Base-by-base conservation (phyloP, 2,329 filamentous ascomycete genomes). In the Microsporum ferrugineum region DNA sequence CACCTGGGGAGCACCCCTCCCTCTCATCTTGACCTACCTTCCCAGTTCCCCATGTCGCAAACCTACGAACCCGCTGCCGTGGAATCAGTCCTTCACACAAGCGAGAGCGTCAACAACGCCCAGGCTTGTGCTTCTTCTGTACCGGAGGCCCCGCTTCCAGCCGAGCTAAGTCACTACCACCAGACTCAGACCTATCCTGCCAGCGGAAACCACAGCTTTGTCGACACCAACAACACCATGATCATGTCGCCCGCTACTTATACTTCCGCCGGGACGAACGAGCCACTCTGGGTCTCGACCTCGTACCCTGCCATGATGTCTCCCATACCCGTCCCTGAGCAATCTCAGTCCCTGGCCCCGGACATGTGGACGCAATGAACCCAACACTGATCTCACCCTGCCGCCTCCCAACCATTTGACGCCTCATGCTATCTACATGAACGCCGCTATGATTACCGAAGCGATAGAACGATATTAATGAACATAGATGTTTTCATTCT, bases 1-100 rank as follows among this genome's bases (percentile, higher is more conserved):
- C 74, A 39, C 31, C 27, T 41, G 10, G 58, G 33, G 8, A 47
- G 31, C 58, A 38, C 62, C 39, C 60, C 62, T 1, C 58, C 60
- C 5, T 58, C 58, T n/a, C 57, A 56, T 8, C n/a, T 62, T 5
- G 60, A 63, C 23, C 56, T 60, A 45, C 51, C 57, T 23, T 6
- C 60, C n/a, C 57, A 43, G 41, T 58, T 62, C 34, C 45, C 45
- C 5, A 45, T 56, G 2, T 36, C 55, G 17, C 60, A 60, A 55
- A 41, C 53, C 23, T 33, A 60, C 14, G 53, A 59, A 29, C 45
- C 58, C 8, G 36, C 61, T 39, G 62, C 61, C 10, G 29, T 60
- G 17, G 62, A 63, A 34, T n/a, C 59, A 10, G 59, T 57, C 59
- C 60, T 60, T 41, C 57, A 55, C 23, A 39, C 47, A 10, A 58